Evolutionary conservation across 179 eudicot species (phyloP), one percentile per base, ranked within the genome.

Genomic region (Actinidia arguta): DNA sequence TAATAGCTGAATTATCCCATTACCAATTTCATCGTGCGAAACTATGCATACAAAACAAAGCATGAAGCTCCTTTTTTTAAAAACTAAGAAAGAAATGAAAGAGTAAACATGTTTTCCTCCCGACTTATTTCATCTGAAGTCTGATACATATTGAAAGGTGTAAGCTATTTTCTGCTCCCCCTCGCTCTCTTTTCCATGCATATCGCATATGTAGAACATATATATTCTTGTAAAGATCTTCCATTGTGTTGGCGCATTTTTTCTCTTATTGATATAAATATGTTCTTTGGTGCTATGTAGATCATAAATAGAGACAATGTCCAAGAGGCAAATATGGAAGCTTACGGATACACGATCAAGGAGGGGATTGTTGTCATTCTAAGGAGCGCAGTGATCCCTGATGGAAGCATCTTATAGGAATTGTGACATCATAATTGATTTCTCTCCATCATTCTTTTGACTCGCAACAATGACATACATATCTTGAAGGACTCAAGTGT

Each of bases 261-360:
- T 52, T 8, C 56, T 68, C 36, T 51, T 13, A 9, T 25, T 25
- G 50, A 58, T 2, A n/a, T 39, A 67, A 66, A 13, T 22, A 58
- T 77, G 79, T 86, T 24, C 58, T 59, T 90, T 75, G 48, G 27
- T 82, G 36, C 61, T 62, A 14, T 87, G 87, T 86, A 94, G 95
- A 92, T 93, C 78, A 85, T 85, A 76, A 93, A 94, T 75, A 89
- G 79, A 81, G 95, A 93, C 82, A 88, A 86, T 62, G 88, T 93
- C 71, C 83, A 84, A 77, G 98, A 92, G 80, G 92, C 88, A 31
- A 87, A 85, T 86, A 90, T 83, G 77, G 93, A 93, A 88, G 92
- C 91, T 78, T 79, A 87, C 46, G 97, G 93, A n/a, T 91, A 85
- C 62, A 82, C 88, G 47, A 93, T 94, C 78, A 84, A 82, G 20